Conservation (phyloP, 306 rosid species). For the Rubus parviflorus region DNA sequence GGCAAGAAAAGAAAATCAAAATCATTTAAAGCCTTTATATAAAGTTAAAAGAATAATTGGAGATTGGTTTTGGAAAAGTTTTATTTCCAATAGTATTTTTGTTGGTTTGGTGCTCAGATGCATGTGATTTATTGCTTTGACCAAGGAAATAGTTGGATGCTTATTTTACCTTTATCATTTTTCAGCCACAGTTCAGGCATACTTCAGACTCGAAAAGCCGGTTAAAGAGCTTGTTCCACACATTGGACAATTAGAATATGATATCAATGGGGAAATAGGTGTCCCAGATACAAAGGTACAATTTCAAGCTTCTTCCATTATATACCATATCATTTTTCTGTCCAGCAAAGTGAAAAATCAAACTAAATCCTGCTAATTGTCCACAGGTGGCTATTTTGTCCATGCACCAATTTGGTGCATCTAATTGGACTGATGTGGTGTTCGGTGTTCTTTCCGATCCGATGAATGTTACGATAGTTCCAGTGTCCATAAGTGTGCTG, state of each 20-base stretch:
- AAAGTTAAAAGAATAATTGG: constrained; percentile 4
- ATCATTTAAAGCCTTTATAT: neutral
- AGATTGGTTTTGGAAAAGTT: neutral
- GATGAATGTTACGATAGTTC: constrained; percentile 54
- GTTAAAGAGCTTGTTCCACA: constrained; percentile 73
- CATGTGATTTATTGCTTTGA: neutral
- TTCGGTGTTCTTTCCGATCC: constrained; percentile 82
- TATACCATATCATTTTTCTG: constrained; percentile 15
- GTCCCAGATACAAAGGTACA: constrained; percentile 71
- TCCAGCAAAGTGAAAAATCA: constrained; percentile 13
- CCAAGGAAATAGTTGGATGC: constrained; percentile 6
- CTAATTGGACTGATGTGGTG: constrained; percentile 63
- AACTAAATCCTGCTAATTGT: constrained; percentile 26
- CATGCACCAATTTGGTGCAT: constrained; percentile 55
- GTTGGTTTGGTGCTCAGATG: neutral
- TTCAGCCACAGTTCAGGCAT: constrained; percentile 81
- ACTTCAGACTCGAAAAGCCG: constrained; percentile 75
- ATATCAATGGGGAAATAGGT: constrained; percentile 71
- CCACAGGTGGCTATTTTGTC: constrained; percentile 79
- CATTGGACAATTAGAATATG: constrained; percentile 66
- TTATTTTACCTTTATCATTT: constrained; percentile 18
- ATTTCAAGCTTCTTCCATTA: constrained; percentile 28
- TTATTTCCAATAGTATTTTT: neutral
- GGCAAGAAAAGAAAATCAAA: neutral
- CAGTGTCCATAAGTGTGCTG: constrained; percentile 72